Conservation (phyloP, 805 yeast genomes). For the Jamesozyma gamospora region DNA sequence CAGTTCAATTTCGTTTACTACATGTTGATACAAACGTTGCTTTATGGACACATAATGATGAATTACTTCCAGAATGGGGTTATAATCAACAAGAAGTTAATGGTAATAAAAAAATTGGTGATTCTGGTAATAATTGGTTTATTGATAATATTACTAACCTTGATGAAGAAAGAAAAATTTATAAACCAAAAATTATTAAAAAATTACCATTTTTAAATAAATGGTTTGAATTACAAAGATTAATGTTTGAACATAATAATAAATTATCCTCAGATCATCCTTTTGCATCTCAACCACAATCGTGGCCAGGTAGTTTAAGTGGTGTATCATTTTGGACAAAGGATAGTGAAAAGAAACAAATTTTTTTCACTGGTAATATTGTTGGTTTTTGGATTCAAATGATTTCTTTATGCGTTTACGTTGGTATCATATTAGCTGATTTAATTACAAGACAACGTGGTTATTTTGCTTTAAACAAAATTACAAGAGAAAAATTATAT, state of each 20-base stretch:
- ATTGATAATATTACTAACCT: conserved; percentile 62
- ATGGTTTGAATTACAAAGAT: conserved; percentile 79
- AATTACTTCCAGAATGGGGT: conserved; percentile 89
- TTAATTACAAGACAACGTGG: conserved; percentile 71
- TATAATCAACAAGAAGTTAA: conserved; percentile 85
- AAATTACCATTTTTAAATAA: conserved; percentile 66
- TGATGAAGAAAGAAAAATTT: conserved; percentile 50
- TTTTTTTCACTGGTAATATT: conserved; percentile 82
- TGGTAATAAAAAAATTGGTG: conserved; percentile 77
- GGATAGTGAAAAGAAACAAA: conserved; percentile 54
- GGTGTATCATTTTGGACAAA: conserved; percentile 98
- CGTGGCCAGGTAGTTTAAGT: conserved; percentile 82
- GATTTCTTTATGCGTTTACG: conserved; percentile 48
- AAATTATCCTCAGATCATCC: conserved; percentile 83
- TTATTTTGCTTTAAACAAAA: conserved; percentile 43
- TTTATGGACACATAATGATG: conserved; percentile 86
- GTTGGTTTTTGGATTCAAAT: conserved; percentile 86
- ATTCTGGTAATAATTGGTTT: conserved; percentile 61
- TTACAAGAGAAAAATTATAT: conserved; percentile 62
- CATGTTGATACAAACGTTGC: conserved; percentile 87
- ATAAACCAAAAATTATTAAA: conserved; percentile 54
- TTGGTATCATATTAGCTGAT: conserved; percentile 61
- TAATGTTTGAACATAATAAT: conserved; percentile 91
- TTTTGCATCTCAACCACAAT: conserved; percentile 81
- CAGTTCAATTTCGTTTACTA: conserved; percentile 55